These are phyloP conservation scores for Phytophthora sojae DNA, from an alignment of 352 stramenopile genomes.

Conservation along the genomic window DNA sequence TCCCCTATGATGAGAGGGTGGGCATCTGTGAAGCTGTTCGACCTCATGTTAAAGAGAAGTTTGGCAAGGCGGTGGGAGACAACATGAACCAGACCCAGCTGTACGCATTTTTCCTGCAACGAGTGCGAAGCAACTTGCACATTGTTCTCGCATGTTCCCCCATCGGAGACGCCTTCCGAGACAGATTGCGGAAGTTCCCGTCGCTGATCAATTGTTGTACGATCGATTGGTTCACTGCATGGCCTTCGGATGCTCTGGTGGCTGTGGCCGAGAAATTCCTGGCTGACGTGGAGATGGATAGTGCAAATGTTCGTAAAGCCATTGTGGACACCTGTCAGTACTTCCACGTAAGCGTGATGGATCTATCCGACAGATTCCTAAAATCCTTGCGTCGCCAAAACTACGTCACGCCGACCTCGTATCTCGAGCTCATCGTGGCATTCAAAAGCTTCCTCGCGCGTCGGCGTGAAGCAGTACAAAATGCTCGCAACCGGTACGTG, in stretches of 20 bases:
- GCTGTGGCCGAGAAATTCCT: constrained; percentile 95
- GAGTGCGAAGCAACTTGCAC: constrained; percentile 92
- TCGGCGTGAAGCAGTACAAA: constrained; percentile 85
- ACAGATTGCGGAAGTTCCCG: constrained; percentile 95
- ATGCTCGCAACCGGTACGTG: constrained; percentile 89
- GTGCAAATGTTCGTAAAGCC: constrained; percentile 59
- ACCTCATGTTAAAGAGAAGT: constrained; percentile 92
- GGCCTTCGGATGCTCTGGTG: constrained; percentile 93
- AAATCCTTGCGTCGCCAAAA: constrained; percentile 90
- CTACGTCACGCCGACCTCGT: constrained; percentile 96
- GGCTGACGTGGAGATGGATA: constrained; percentile 91
- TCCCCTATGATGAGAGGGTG: constrained; percentile 93
- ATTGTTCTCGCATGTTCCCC: constrained; percentile 95
- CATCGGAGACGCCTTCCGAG: constrained; percentile 95
- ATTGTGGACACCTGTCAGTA: constrained; percentile 94
- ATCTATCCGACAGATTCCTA: constrained; percentile 87
- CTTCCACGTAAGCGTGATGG: constrained; percentile 93
- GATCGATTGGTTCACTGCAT: constrained; percentile 98
- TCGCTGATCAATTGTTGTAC: constrained; percentile 97
- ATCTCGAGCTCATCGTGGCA: constrained; percentile 94
- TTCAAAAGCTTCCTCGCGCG: constrained; percentile 92
- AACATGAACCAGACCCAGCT: constrained; percentile 93
- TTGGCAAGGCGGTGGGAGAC: constrained; percentile 90
- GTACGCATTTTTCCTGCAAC: constrained; percentile 94
- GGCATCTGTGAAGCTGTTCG: constrained; percentile 92